Evolutionary conservation across 78 protist genomes (phyloP).

Genomic region (Speleostelium caveatum): DNA sequence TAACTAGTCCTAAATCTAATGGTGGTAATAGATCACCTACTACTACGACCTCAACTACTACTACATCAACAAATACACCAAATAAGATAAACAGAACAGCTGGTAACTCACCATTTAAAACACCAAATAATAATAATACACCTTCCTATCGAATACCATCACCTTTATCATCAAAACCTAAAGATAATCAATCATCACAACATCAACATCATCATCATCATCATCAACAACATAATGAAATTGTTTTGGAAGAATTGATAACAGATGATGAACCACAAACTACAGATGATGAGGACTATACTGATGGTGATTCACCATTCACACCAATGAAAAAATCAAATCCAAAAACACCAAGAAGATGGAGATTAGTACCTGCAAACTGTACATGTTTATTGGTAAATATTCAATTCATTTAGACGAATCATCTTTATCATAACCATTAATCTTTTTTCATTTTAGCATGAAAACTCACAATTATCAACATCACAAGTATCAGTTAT

Average conservation of each 20-base stretch:
- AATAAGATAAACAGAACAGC: not conserved
- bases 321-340: constrained; percentile 14
- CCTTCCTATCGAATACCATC: not conserved
- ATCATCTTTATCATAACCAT: not conserved
- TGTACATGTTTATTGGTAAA: constrained; percentile 66
- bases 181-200: not conserved
- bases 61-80: not conserved
- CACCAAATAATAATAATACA: not conserved
- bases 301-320: constrained; percentile 23
- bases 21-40: too few relatives aligned
- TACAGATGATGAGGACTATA: not conserved
- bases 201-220: too few relatives aligned
- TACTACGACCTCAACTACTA: not conserved
- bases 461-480: not conserved
- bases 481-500: not conserved
- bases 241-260: constrained; percentile 21
- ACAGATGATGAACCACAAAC: not conserved
- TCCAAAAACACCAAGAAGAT: constrained; percentile 57
- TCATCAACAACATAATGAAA: not conserved
- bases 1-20: too few relatives aligned
- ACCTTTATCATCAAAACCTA: not conserved
- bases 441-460: not conserved
- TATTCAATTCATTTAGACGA: not conserved
- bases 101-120: not conserved
- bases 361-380: constrained; percentile 74